Evolutionary conservation across 371 early-diverging fungal genomes (phyloP).

Genomic region (Nematocida displodere): DNA sequence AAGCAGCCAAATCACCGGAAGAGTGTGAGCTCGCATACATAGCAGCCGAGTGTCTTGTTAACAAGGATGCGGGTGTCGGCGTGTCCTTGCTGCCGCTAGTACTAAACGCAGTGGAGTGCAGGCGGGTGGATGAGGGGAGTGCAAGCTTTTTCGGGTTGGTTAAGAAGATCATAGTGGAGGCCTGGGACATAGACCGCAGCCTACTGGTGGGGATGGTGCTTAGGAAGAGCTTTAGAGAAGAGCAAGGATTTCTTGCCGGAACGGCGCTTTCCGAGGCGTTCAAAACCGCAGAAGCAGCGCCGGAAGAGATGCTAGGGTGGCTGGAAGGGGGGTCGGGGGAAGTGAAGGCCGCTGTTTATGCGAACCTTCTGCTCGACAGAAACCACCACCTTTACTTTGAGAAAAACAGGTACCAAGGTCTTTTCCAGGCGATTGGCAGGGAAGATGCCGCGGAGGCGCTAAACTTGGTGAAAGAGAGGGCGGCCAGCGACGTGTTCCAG

Average conservation of each 20-base stretch:
- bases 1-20: too few relatives aligned
- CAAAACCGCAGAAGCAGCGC: background rate
- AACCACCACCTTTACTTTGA: background rate
- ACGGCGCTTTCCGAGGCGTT: background rate
- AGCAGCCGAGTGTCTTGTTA: too few relatives aligned
- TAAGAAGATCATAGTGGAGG: background rate
- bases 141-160: background rate
- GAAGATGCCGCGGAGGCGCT: too few relatives aligned
- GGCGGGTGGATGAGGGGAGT: too few relatives aligned
- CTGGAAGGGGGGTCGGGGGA: background rate
- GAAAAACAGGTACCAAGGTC: background rate
- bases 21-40: too few relatives aligned
- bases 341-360: background rate
- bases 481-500: too few relatives aligned
- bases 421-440: background rate
- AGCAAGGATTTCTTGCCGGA: background rate
- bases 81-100: too few relatives aligned
- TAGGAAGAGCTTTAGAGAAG: background rate
- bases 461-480: too few relatives aligned
- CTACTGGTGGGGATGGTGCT: background rate
- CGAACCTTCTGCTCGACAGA: background rate
- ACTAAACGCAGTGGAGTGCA: too few relatives aligned
- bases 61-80: too few relatives aligned
- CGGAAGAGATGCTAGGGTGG: background rate
- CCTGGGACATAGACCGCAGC: background rate